Evolutionary conservation across 2,329 filamentous ascomycete genomes (phyloP).

Genomic region (Cryphonectria naterciae): DNA sequence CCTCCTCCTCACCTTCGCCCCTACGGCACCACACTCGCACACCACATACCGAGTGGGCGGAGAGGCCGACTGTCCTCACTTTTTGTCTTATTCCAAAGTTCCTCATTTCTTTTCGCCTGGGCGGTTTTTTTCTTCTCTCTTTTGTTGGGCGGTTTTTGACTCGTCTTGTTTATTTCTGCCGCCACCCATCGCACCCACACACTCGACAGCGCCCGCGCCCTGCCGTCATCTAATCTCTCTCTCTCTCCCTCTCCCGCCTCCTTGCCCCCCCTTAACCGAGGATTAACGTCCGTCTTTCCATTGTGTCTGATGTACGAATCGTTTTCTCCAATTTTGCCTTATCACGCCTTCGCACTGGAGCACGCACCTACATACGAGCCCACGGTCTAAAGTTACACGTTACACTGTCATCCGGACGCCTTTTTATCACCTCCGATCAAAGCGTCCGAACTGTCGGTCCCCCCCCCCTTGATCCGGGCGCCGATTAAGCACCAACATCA

Average conservation of each 20-base stretch:
- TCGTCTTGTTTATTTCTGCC: slow-evolving; percentile 9
- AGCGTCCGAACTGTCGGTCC: background rate
- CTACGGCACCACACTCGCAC: background rate
- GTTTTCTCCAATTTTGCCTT: slow-evolving; percentile 21
- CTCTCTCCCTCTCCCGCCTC: slow-evolving; percentile 13
- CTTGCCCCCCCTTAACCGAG: slow-evolving; percentile 2
- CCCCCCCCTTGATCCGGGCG: slow-evolving; percentile 15
- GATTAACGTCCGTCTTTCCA: slow-evolving; percentile 12
- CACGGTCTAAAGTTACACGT: slow-evolving; percentile 20
- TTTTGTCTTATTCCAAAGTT: background rate
- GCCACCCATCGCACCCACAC: slow-evolving; percentile 20
- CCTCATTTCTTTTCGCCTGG: background rate
- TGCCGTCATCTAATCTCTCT: slow-evolving; percentile 20
- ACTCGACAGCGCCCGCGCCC: slow-evolving; percentile 14
- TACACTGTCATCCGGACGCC: slow-evolving; percentile 18
- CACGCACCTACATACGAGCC: slow-evolving; percentile 8
- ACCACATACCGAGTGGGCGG: slow-evolving; percentile 8
- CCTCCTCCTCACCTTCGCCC: background rate
- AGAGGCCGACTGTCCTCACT: background rate
- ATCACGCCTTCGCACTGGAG: background rate
- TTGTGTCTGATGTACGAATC: slow-evolving; percentile 27
- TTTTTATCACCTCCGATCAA: slow-evolving; percentile 23
- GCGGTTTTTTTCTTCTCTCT: background rate
- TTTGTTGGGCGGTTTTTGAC: background rate
- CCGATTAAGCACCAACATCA: slow-evolving; percentile 1